phyloP scores from a whole-genome alignment of 768 basidiomycete species.

The Boletus sp. region DNA sequence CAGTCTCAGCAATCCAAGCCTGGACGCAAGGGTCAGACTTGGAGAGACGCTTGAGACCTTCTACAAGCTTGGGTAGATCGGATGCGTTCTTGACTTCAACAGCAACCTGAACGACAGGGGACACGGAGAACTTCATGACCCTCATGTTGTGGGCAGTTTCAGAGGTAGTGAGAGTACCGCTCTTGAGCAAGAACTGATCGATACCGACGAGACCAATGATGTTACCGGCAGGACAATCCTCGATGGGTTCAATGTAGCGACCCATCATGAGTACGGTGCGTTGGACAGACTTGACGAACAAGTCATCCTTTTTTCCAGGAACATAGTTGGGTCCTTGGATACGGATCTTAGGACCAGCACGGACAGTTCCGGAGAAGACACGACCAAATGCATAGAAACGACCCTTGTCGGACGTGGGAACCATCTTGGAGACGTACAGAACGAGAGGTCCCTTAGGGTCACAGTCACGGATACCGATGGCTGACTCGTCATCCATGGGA shows the following conservation, averaged over 20 bases:
- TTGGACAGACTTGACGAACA: conserved; percentile 97
- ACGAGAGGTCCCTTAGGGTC: conserved; percentile 95
- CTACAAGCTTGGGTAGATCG: conserved; percentile 98
- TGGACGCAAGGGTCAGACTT: conserved; percentile 99
- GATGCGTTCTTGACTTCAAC: conserved; percentile 99
- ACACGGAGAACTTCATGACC: conserved; percentile 99
- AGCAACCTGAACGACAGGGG: conserved; percentile 97
- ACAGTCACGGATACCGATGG: conserved; percentile 97
- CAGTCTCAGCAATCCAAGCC: conserved; percentile 85
- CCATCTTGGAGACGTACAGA: conserved; percentile 99
- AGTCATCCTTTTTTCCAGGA: conserved; percentile 97
- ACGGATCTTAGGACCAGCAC: conserved; percentile 95
- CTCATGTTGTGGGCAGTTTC: conserved; percentile 99
- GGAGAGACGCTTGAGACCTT: conserved; percentile 99
- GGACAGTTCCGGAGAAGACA: conserved; percentile 98
- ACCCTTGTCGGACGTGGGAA: conserved; percentile 99
- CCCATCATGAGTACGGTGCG: conserved; percentile 99
- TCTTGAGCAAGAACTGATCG: conserved; percentile 99
- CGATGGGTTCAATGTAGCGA: conserved; percentile 96
- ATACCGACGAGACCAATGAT: conserved; percentile 99
- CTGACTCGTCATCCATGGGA: conserved; percentile 99
- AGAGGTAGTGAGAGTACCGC: conserved; percentile 93
- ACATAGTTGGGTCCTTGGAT: conserved; percentile 99
- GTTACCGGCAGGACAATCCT: conserved; percentile 99
- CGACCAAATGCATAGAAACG: conserved; percentile 99